Conservation (phyloP, 1,284 basidiomycete species). For the Malassezia obtusa region DNA sequence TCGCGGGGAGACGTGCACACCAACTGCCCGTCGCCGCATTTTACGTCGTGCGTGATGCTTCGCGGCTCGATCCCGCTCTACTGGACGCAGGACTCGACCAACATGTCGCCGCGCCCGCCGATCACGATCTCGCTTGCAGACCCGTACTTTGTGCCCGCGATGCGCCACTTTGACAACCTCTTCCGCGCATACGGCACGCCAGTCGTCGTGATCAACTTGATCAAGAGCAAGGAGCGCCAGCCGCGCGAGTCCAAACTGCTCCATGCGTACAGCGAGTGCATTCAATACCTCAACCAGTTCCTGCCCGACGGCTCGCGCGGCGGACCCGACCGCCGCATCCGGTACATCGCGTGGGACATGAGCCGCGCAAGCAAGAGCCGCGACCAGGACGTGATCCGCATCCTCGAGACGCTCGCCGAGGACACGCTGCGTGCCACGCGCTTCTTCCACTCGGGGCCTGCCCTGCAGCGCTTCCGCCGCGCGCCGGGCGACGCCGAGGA, state of each 20-base stretch:
- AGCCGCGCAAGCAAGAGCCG: constrained; percentile 57
- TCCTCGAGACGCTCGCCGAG: constrained; percentile 88
- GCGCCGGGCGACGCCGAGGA: neutral
- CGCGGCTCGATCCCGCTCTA: constrained; percentile 89
- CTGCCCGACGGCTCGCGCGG: constrained; percentile 53
- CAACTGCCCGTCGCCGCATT: constrained; percentile 56
- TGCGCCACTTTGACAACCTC: constrained; percentile 85
- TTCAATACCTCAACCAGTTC: constrained; percentile 89
- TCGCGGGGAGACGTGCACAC: neutral
- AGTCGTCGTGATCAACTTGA: constrained; percentile 87
- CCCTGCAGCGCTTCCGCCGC: constrained; percentile 19
- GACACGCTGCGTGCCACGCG: constrained; percentile 81
- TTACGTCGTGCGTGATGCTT: constrained; percentile 93
- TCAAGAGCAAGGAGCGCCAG: constrained; percentile 56
- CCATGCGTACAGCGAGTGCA: constrained; percentile 83
- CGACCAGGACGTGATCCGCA: constrained; percentile 88
- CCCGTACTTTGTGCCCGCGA: constrained; percentile 86
- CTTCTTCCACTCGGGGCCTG: constrained; percentile 69
- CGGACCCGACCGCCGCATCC: constrained; percentile 65
- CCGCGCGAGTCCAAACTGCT: constrained; percentile 89
- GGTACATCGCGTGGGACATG: constrained; percentile 92
- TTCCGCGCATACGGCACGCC: constrained; percentile 82
- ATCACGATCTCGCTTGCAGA: constrained; percentile 84
- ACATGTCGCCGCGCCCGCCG: constrained; percentile 81
- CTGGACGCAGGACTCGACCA: constrained; percentile 87